phyloP scores from a whole-genome alignment of 1,284 basidiomycete genomes.

The Leccinum subrobustum region DNA sequence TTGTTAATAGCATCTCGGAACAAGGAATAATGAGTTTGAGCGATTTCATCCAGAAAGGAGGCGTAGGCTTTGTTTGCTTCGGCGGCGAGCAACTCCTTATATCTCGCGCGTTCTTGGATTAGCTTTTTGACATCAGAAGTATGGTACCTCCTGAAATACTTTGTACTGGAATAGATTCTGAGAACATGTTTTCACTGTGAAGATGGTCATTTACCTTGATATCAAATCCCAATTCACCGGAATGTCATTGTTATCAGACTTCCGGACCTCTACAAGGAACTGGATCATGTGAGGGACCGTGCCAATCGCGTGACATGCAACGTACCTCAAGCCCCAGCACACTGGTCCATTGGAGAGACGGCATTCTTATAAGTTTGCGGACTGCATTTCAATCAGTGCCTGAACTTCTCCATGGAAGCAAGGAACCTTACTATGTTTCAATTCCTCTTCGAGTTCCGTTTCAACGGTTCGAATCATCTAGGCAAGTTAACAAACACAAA shows the following conservation, averaged over 20 bases:
- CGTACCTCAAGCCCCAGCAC: slow-evolving; percentile 70
- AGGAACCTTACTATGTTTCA: slow-evolving; percentile 55
- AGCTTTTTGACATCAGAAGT: slow-evolving; percentile 71
- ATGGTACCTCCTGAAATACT: slow-evolving; percentile 75
- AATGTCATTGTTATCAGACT: slow-evolving; percentile 67
- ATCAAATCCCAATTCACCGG: slow-evolving; percentile 82
- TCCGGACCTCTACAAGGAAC: slow-evolving; percentile 80
- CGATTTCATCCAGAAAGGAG: slow-evolving; percentile 70
- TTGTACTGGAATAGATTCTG: slow-evolving; percentile 58
- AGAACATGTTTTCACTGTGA: slow-evolving; percentile 6
- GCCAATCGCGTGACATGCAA: neutral
- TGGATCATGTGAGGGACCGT: slow-evolving; percentile 28
- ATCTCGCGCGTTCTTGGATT: slow-evolving; percentile 74
- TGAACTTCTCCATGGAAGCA: slow-evolving; percentile 3
- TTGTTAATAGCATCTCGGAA: slow-evolving; percentile 76
- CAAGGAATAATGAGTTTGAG: slow-evolving; percentile 62
- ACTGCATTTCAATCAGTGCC: slow-evolving; percentile 42
- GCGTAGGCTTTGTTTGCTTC: slow-evolving; percentile 68
- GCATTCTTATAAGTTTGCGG: slow-evolving; percentile 72
- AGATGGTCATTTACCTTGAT: slow-evolving; percentile 52
- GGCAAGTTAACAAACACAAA: slow-evolving; percentile 2
- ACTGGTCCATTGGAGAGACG: slow-evolving; percentile 73
- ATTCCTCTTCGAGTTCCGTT: slow-evolving; percentile 72
- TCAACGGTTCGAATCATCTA: slow-evolving; percentile 65
- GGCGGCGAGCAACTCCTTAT: slow-evolving; percentile 71